Percentiles rank a stretch among this genome's conserved stretches.
These are phyloP conservation scores for Penicillium coprophilum DNA, from an alignment of 495 filamentous ascomycete genomes.

Conservation along the genomic window DNA sequence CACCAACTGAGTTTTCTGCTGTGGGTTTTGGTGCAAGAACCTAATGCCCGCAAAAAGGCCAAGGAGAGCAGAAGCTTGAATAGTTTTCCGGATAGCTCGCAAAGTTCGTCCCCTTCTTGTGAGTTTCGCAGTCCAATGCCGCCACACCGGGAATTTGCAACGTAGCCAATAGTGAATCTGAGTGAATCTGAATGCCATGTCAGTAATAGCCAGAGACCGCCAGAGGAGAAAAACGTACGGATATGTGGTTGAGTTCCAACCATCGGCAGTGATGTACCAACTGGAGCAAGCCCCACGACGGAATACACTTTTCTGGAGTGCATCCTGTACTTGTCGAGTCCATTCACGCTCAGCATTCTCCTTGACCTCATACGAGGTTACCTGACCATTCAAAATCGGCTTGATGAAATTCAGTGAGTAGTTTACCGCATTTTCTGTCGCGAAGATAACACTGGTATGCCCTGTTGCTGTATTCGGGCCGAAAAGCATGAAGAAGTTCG, in stretches of 20 bases:
- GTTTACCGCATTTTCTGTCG: slow-evolving; percentile 59
- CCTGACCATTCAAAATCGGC: slow-evolving; percentile 39
- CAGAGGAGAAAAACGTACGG: slow-evolving; percentile 44
- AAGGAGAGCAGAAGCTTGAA: slow-evolving; percentile 23
- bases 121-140: slow-evolving; percentile 53
- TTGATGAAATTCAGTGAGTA: slow-evolving; percentile 47
- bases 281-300: slow-evolving; percentile 51
- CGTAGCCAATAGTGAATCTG: slow-evolving; percentile 50
- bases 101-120: slow-evolving; percentile 46
- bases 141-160: slow-evolving; percentile 57
- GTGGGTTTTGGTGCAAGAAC: slow-evolving; percentile 22
- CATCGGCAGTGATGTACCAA: slow-evolving; percentile 57
- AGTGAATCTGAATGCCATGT: slow-evolving; percentile 39
- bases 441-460: slow-evolving; percentile 60
- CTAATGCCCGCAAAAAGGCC: slow-evolving; percentile 19
- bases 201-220: background rate
- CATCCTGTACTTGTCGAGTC: slow-evolving; percentile 52
- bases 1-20: slow-evolving; percentile 16
- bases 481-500: slow-evolving; percentile 68
- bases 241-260: slow-evolving; percentile 61
- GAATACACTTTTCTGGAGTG: slow-evolving; percentile 55
- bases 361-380: slow-evolving; percentile 45
- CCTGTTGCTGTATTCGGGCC: slow-evolving; percentile 67
- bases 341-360: slow-evolving; percentile 55
- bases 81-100: slow-evolving; percentile 18